Percentiles rank a stretch among this genome's conserved stretches.
phyloP scores from a whole-genome alignment of 202 grass and related monocot genomes.

The Eragrostis tef region DNA sequence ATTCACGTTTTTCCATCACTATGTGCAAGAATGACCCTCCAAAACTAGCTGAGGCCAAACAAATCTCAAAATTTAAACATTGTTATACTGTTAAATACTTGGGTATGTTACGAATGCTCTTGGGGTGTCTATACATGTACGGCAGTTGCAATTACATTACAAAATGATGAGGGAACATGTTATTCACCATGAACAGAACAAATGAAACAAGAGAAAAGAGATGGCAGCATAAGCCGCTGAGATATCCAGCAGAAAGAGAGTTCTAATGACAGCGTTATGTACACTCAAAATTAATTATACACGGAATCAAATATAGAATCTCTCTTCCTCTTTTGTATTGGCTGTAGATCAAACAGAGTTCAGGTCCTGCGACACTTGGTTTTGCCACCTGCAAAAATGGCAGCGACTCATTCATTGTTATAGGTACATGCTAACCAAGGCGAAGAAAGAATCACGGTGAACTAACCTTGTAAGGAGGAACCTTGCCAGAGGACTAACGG shows the following conservation, averaged over 20 bases:
- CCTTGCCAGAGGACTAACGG: constrained; percentile 82
- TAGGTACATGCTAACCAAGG: not conserved
- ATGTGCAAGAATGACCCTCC: not conserved
- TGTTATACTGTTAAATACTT: constrained; percentile 24
- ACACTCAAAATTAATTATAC: constrained; percentile 88
- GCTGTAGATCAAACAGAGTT: constrained; percentile 61
- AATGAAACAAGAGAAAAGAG: constrained; percentile 50
- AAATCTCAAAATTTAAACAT: not conserved
- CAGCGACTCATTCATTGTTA: constrained; percentile 31
- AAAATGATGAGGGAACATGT: constrained; percentile 30
- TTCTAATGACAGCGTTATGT: constrained; percentile 61
- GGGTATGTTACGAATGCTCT: not conserved
- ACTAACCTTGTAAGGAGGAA: constrained; percentile 92
- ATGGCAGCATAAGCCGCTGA: constrained; percentile 42
- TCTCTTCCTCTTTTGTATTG: constrained; percentile 35
- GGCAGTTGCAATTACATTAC: constrained; percentile 30
- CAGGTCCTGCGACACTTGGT: constrained; percentile 92
- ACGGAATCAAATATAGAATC: constrained; percentile 56
- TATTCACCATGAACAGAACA: constrained; percentile 45
- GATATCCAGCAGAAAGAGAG: constrained; percentile 34
- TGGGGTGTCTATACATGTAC: constrained; percentile 42
- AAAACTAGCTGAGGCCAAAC: not conserved
- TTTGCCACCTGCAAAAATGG: constrained; percentile 80
- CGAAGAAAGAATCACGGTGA: not conserved
- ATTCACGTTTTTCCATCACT: not conserved